phyloP scores from a whole-genome alignment of 2,329 filamentous ascomycete genomes.

The Fusarium euwallaceae region DNA sequence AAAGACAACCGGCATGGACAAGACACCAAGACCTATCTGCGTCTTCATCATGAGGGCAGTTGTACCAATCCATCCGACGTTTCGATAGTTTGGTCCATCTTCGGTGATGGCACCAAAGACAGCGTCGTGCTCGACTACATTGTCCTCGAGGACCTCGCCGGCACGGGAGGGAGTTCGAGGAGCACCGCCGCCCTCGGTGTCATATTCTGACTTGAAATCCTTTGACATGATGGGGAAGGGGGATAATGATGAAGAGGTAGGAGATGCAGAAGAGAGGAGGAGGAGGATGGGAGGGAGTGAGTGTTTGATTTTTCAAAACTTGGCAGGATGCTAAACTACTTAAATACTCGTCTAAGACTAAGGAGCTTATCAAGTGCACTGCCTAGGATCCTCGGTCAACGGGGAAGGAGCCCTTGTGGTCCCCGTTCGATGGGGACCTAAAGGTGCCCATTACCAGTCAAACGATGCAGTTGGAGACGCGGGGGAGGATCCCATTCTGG shows the following conservation, averaged over 20 bases:
- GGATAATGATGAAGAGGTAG: neutral
- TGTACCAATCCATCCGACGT: constrained; percentile 56
- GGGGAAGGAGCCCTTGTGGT: neutral
- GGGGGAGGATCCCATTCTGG: constrained; percentile 3
- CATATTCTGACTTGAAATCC: neutral
- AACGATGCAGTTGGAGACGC: constrained; percentile 1
- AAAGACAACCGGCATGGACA: constrained; percentile 61
- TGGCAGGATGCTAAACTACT: neutral
- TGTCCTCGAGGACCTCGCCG: neutral
- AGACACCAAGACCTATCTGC: constrained; percentile 59
- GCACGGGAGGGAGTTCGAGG: neutral
- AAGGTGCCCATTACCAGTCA: neutral
- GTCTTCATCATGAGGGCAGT: constrained; percentile 60
- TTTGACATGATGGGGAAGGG: neutral
- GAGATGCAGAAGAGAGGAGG: neutral
- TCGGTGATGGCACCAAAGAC: constrained; percentile 45
- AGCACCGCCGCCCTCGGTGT: neutral
- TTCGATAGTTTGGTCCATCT: constrained; percentile 47
- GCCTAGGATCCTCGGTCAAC: neutral
- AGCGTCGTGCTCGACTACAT: constrained; percentile 33
- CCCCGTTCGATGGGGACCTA: neutral
- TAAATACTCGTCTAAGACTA: neutral
- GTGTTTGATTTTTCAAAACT: neutral
- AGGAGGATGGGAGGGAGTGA: neutral
- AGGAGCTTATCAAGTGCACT: neutral